A percentile compares a stretch with the other conserved stretches of the same genome.
Evolutionary conservation across 116 monocot species (phyloP).

Genomic region (Cymodocea nodosa): DNA sequence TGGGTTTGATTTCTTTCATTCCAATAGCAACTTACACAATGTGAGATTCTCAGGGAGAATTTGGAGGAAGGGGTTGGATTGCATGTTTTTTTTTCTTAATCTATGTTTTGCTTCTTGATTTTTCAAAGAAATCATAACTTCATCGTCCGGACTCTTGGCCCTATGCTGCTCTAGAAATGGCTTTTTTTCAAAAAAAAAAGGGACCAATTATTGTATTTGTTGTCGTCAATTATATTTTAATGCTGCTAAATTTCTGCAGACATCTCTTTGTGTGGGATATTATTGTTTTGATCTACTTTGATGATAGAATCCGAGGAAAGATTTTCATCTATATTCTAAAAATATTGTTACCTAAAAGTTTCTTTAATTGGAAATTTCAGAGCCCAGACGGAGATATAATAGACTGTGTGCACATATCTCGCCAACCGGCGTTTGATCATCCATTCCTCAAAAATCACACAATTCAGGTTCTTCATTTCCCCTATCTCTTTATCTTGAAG

Average conservation of each 20-base stretch:
- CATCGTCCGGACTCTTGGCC: neutral
- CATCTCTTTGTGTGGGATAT: no score
- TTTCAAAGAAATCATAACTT: neutral
- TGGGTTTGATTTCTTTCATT: neutral
- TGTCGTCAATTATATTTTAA: no score
- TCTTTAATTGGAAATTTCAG: constrained; percentile 7
- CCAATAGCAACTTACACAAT: neutral
- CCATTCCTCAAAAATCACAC: constrained; percentile 42
- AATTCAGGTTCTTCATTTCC: constrained; percentile 17
- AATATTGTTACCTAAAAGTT: neutral
- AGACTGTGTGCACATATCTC: constrained; percentile 21
- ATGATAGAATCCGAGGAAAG: no score
- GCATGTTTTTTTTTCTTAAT: neutral
- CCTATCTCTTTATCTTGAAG: neutral
- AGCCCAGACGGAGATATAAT: constrained; percentile 30
- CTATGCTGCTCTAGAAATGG: neutral
- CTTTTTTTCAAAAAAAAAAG: no score
- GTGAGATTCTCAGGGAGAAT: neutral
- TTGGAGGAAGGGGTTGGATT: neutral
- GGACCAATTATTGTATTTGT: no score
- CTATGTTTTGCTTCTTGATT: neutral
- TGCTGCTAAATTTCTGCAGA: no score
- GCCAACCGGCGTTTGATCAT: constrained; percentile 29
- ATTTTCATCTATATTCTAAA: no score
- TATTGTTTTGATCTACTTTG: no score